Percentiles rank a stretch among this genome's conserved stretches.
Conservation (phyloP, 164 flowering plant genomes). For the Vitis amurensis region DNA sequence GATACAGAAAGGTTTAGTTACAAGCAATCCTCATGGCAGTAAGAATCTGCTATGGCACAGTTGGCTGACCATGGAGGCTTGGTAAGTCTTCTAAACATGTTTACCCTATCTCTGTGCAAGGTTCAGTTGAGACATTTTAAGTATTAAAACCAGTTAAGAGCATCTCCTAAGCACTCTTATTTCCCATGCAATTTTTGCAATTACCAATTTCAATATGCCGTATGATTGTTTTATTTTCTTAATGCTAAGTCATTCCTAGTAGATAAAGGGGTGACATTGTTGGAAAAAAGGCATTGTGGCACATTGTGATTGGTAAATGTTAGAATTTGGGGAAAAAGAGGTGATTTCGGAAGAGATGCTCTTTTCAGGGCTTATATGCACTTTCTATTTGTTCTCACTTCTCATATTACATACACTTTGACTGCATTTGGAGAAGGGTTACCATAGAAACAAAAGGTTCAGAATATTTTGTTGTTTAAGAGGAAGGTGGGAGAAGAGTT, state of each 20-base stretch:
- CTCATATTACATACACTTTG: too few relatives aligned
- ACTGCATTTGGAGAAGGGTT: too few relatives aligned
- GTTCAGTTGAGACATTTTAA: too few relatives aligned
- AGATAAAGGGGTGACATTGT: neutral
- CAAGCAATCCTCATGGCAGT: conserved; percentile 66
- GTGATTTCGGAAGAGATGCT: too few relatives aligned
- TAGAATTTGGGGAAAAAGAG: too few relatives aligned
- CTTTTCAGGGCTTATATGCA: too few relatives aligned
- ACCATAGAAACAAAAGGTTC: too few relatives aligned
- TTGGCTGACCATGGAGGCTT: conserved; percentile 10
- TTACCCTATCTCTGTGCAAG: too few relatives aligned
- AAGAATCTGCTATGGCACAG: conserved; percentile 20
- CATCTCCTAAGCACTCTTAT: neutral
- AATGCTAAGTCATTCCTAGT: neutral
- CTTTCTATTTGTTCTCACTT: too few relatives aligned
- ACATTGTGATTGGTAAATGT: too few relatives aligned
- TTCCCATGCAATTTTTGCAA: neutral
- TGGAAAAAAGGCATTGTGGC: too few relatives aligned
- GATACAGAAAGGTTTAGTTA: conserved; percentile 40
- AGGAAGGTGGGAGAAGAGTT: neutral
- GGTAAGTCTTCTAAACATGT: conserved; percentile 23
- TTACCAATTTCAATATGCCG: neutral
- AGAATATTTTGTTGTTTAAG: too few relatives aligned
- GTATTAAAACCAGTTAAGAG: neutral
- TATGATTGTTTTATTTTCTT: neutral